phyloP scores from a whole-genome alignment of 768 basidiomycete genomes.

The Ephemerocybe angulata region DNA sequence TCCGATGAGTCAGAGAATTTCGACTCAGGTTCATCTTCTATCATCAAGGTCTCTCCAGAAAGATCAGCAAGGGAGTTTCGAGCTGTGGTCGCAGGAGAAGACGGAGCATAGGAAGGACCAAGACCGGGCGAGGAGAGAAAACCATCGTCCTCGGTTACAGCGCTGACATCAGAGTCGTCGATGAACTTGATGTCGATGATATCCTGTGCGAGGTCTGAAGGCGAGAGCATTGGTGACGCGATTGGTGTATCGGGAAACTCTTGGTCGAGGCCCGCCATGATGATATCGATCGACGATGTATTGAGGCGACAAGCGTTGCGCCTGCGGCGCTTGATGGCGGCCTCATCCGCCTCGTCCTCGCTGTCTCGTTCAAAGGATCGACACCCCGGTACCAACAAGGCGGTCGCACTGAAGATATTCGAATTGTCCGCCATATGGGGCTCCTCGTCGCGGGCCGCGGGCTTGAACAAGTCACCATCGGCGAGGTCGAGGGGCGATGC shows the following conservation, averaged over 20 bases:
- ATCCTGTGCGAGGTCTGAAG: too few relatives aligned
- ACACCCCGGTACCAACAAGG: too few relatives aligned
- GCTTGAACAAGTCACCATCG: not conserved
- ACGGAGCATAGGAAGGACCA: not conserved
- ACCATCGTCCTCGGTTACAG: too few relatives aligned
- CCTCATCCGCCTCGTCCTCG: not conserved
- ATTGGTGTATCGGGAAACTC: constrained; percentile 2
- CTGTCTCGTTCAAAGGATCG: not conserved
- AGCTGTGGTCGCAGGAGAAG: not conserved
- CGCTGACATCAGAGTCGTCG: not conserved
- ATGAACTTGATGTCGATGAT: not conserved
- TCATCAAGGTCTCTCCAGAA: not conserved
- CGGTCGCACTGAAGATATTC: too few relatives aligned
- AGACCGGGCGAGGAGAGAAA: too few relatives aligned
- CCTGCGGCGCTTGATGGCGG: not conserved
- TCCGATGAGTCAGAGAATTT: constrained; percentile 6
- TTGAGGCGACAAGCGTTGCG: constrained; percentile 6
- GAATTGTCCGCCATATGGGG: too few relatives aligned
- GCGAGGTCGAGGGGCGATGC: not conserved
- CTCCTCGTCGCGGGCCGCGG: too few relatives aligned
- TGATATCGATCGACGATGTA: constrained; percentile 9
- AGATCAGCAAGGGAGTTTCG: not conserved
- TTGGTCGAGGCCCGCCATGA: constrained; percentile 10
- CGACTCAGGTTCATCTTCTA: not conserved
- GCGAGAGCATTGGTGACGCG: not conserved